Evolutionary conservation across 306 rosid species (phyloP).

Genomic region (Rosa multiflora): DNA sequence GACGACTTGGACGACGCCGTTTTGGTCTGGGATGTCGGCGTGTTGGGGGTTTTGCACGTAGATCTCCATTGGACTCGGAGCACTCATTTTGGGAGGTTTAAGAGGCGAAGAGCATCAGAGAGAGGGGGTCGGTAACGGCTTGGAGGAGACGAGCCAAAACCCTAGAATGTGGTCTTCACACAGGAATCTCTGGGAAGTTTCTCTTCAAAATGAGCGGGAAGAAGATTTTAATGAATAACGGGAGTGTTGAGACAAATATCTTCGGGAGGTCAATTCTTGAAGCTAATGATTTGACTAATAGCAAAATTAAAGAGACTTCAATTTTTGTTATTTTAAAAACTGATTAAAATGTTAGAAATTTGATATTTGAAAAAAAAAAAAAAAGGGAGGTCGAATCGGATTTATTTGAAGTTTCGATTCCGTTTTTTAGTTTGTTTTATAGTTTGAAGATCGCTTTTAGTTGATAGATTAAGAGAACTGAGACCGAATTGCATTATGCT

Average conservation of each 20-base stretch:
- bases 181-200: background rate
- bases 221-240: background rate
- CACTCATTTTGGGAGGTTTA: slow-evolving; percentile 43
- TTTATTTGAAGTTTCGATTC: too few species aligned
- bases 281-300: background rate
- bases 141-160: slow-evolving; percentile 20
- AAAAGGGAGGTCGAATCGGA: too few species aligned
- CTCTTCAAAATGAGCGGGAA: slow-evolving; percentile 64
- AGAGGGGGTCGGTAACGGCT: background rate
- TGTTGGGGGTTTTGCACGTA: slow-evolving; percentile 40
- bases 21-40: slow-evolving; percentile 33
- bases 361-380: too few species aligned
- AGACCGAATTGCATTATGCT: too few species aligned
- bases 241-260: background rate
- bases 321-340: too few species aligned
- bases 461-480: too few species aligned
- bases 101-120: slow-evolving; percentile 15
- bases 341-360: too few species aligned
- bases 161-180: slow-evolving; percentile 26
- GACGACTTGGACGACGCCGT: slow-evolving; percentile 29
- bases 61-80: slow-evolving; percentile 81
- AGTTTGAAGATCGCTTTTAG: too few species aligned
- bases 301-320: too few species aligned
- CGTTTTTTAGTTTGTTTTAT: too few species aligned
- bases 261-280: background rate